Evolutionary conservation across 306 rosid species (phyloP).

Genomic region (Ziziphus jujuba): DNA sequence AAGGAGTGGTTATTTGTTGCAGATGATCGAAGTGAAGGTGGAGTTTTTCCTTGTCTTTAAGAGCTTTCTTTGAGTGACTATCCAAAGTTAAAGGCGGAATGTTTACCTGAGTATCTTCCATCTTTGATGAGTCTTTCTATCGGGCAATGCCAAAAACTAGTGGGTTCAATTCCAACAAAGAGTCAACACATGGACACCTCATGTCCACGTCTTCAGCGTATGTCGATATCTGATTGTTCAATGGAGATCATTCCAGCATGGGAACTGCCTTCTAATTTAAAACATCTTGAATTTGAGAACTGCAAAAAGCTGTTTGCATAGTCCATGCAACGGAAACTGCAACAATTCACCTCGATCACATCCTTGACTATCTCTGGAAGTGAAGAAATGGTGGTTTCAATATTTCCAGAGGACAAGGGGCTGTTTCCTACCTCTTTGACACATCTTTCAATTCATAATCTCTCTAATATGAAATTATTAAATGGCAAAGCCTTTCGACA

Average conservation of each 20-base stretch:
- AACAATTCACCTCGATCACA: not conserved
- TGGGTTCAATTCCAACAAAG: too few relatives aligned
- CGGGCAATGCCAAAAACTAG: too few relatives aligned
- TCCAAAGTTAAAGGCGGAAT: not conserved
- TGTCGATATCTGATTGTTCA: not conserved
- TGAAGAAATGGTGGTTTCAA: slow-evolving; percentile 7
- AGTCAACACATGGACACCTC: too few relatives aligned
- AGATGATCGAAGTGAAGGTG: too few relatives aligned
- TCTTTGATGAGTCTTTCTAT: too few relatives aligned
- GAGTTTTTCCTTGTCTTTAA: not conserved
- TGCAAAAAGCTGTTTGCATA: slow-evolving; percentile 22
- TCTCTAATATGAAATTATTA: slow-evolving; percentile 6
- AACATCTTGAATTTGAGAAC: accelerated
- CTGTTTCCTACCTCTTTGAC: slow-evolving; percentile 23
- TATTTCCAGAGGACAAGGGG: slow-evolving; percentile 21
- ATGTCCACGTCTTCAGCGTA: not conserved
- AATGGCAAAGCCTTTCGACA: slow-evolving; percentile 23
- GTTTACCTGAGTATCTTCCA: too few relatives aligned
- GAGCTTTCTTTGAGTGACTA: not conserved
- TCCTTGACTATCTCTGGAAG: accelerated
- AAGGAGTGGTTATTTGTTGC: not conserved
- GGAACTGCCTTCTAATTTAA: slow-evolving; percentile 14
- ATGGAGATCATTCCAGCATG: slow-evolving; percentile 8
- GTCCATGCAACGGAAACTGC: slow-evolving; percentile 24
- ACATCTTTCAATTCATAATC: accelerated